Evolutionary conservation across 148 eudicot genomes (phyloP).

Genomic region (Camellia lanceoleosa): DNA sequence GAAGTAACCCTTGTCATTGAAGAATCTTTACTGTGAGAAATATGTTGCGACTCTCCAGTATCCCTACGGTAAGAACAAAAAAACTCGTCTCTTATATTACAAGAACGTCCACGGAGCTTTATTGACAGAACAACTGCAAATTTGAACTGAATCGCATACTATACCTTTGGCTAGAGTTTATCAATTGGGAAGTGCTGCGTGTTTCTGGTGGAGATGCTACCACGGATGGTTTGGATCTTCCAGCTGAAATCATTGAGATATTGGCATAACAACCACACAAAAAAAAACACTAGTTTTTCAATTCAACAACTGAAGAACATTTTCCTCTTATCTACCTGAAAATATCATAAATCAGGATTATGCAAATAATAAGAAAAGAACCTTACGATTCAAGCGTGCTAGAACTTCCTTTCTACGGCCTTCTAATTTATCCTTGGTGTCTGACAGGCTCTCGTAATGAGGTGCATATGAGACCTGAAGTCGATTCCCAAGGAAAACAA

Average conservation of each 20-base stretch:
- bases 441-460: constrained; percentile 68
- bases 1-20: constrained; percentile 49
- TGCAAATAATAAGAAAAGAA: neutral
- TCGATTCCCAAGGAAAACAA: constrained; percentile 78
- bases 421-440: constrained; percentile 86
- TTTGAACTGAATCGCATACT: neutral
- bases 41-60: constrained; percentile 24
- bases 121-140: neutral
- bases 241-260: constrained; percentile 40
- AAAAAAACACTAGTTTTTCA: neutral
- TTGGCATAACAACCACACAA: neutral
- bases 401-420: constrained; percentile 80
- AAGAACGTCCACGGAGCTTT: constrained; percentile 2
- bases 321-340: neutral
- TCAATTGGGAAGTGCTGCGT: constrained; percentile 15
- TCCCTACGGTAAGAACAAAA: constrained; percentile 29
- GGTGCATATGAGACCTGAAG: constrained; percentile 85
- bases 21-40: constrained; percentile 29
- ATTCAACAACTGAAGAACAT: neutral
- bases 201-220: constrained; percentile 23
- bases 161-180: constrained; percentile 30
- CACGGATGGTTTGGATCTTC: constrained; percentile 35
- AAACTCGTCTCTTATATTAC: neutral
- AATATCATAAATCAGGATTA: neutral
- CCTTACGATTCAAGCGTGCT: constrained; percentile 64